These are phyloP conservation scores for Globisporangium mamillatum DNA, from an alignment of 352 stramenopile species.

Conservation along the genomic window DNA sequence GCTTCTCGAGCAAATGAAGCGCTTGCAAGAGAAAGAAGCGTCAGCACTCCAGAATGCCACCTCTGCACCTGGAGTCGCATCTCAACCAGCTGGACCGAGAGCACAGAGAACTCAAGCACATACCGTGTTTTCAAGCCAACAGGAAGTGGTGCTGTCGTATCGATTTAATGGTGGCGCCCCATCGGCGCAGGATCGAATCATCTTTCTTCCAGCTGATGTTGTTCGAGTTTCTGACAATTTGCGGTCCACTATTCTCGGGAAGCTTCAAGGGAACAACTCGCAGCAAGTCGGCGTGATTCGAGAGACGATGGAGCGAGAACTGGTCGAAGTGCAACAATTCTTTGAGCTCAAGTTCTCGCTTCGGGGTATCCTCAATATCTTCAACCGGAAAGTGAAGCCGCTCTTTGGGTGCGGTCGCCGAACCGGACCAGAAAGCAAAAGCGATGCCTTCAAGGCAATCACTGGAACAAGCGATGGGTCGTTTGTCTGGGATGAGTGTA, in stretches of 20 bases:
- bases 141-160: constrained; percentile 33
- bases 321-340: constrained; percentile 35
- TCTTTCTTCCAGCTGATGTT: constrained; percentile 44
- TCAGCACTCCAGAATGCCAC: not conserved
- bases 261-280: constrained; percentile 43
- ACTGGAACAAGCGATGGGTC: constrained; percentile 22
- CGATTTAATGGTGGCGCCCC: constrained; percentile 29
- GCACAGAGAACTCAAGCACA: not conserved
- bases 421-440: constrained; percentile 23
- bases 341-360: constrained; percentile 27
- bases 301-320: constrained; percentile 32
- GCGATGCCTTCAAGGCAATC: constrained; percentile 28
- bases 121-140: constrained; percentile 13
- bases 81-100: not conserved
- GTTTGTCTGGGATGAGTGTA: constrained; percentile 50
- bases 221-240: constrained; percentile 43
- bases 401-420: constrained; percentile 6
- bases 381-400: constrained; percentile 24
- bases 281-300: constrained; percentile 27
- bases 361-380: constrained; percentile 22
- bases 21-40: not conserved
- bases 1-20: not conserved
- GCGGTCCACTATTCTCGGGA: constrained; percentile 45
- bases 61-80: not conserved
- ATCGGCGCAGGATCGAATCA: constrained; percentile 27